Evolutionary conservation across 139 green algal species (phyloP).

Genomic region (Chlamydomonas sp.): DNA sequence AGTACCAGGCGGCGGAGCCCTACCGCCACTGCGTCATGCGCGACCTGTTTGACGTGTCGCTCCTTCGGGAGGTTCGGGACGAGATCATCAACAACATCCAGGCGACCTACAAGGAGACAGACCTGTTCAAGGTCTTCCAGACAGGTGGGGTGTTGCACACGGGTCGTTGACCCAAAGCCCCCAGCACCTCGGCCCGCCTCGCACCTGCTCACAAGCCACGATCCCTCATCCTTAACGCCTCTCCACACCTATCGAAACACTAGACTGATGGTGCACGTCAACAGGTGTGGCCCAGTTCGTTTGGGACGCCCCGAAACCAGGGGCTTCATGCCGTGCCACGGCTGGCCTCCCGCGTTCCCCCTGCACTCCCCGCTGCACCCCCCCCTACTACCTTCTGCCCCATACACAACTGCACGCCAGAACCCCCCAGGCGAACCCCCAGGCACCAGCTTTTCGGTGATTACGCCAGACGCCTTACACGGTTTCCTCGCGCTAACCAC

Average conservation of each 20-base stretch:
- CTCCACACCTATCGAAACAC: no score
- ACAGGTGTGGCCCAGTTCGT: no score
- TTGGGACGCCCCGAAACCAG: no score
- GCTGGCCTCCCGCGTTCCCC: no score
- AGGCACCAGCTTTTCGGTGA: no score
- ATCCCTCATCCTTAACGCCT: background rate
- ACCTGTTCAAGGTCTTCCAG: slow-evolving; percentile 94
- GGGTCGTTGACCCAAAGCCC: background rate
- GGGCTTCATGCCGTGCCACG: no score
- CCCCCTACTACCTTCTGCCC: no score
- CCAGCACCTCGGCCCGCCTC: no score
- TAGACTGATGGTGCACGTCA: no score
- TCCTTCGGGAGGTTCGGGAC: slow-evolving; percentile 70
- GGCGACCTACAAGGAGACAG: slow-evolving; percentile 93
- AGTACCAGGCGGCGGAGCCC: slow-evolving; percentile 51
- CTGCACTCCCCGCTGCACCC: no score
- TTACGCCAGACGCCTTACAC: background rate
- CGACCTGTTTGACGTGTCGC: slow-evolving; percentile 50
- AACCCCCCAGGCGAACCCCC: no score
- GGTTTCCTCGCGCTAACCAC: background rate
- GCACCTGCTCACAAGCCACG: background rate
- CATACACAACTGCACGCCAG: no score
- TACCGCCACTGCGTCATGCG: slow-evolving; percentile 66
- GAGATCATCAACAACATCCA: slow-evolving; percentile 87
- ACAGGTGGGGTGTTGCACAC: slow-evolving; percentile 50